phyloP scores from a whole-genome alignment of 2,329 filamentous ascomycete species.

The Pseudogymnoascus sp. region DNA sequence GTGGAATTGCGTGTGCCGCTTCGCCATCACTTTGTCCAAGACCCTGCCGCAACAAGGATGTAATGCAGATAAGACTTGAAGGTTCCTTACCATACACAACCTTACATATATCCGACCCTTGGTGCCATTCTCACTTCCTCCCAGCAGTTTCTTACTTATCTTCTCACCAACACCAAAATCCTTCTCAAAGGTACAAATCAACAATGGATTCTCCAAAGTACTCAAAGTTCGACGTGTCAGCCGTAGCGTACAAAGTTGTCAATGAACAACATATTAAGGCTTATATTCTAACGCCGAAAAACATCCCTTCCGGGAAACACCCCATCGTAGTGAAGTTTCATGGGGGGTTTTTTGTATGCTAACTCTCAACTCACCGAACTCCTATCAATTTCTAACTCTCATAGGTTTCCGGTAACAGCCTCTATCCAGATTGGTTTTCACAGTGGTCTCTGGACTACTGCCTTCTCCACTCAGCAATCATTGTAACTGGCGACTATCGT shows the following conservation, averaged over 20 bases:
- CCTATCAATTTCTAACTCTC: neutral
- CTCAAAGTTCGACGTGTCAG: slow-evolving; percentile 17
- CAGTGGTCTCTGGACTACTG: slow-evolving; percentile 35
- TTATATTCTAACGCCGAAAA: slow-evolving; percentile 20
- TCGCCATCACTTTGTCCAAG: too few species aligned
- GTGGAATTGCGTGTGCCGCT: neutral
- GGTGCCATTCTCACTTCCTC: too few species aligned
- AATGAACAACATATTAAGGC: slow-evolving; percentile 19
- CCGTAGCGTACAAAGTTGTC: slow-evolving; percentile 19
- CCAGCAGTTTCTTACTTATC: too few species aligned
- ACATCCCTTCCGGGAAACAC: slow-evolving; percentile 11
- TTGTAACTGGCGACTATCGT: slow-evolving; percentile 43
- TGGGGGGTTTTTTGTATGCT: slow-evolving; percentile 19
- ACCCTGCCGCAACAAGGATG: too few species aligned
- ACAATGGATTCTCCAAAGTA: slow-evolving; percentile 19
- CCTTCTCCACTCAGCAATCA: slow-evolving; percentile 35
- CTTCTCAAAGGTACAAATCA: neutral
- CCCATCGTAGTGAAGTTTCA: slow-evolving; percentile 20
- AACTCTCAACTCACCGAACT: neutral
- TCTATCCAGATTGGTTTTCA: slow-evolving; percentile 25
- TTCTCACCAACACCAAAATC: too few species aligned
- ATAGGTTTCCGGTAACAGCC: slow-evolving; percentile 13
- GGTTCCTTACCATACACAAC: neutral
- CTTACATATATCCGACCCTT: neutral
- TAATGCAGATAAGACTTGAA: too few species aligned